These are phyloP conservation scores for Castanea mollissima DNA, from an alignment of 306 rosid species.

Conservation along the genomic window DNA sequence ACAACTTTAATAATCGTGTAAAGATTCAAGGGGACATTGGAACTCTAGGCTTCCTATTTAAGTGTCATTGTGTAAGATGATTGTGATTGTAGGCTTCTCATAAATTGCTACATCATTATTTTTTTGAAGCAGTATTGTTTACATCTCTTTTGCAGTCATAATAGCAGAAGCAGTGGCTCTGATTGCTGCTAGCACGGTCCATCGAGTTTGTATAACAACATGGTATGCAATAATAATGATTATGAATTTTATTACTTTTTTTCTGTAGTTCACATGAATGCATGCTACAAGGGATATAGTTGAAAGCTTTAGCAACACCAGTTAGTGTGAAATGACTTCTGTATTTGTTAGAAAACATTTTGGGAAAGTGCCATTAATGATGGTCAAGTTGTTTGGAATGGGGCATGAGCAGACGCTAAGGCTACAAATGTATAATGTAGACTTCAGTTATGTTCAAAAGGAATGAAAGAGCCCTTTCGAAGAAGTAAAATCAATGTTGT, in stretches of 20 bases:
- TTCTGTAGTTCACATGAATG: not conserved
- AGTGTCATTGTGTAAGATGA: not conserved
- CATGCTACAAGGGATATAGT: not conserved
- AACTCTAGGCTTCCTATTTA: not conserved
- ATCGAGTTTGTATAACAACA: constrained; percentile 87
- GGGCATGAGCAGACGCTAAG: not conserved
- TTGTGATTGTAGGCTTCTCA: not conserved
- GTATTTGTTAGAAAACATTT: not conserved
- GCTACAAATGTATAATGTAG: not conserved
- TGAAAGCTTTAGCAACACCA: not conserved
- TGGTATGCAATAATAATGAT: constrained; percentile 41
- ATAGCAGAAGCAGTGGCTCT: constrained; percentile 77
- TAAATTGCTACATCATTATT: not conserved
- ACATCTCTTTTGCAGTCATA: constrained; percentile 48
- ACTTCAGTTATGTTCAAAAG: too few relatives aligned
- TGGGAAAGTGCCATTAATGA: not conserved
- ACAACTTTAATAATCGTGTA: not conserved
- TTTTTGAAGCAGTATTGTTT: not conserved
- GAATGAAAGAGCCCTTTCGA: too few relatives aligned
- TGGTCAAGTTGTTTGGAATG: not conserved
- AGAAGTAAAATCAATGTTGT: too few relatives aligned
- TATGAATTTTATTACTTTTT: not conserved
- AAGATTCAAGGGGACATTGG: constrained; percentile 1
- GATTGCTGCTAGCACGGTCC: constrained; percentile 89
- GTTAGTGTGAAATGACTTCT: not conserved